These are phyloP conservation scores for Scheffersomyces titani DNA, from an alignment of 1,139 yeast genomes.

Conservation along the genomic window DNA sequence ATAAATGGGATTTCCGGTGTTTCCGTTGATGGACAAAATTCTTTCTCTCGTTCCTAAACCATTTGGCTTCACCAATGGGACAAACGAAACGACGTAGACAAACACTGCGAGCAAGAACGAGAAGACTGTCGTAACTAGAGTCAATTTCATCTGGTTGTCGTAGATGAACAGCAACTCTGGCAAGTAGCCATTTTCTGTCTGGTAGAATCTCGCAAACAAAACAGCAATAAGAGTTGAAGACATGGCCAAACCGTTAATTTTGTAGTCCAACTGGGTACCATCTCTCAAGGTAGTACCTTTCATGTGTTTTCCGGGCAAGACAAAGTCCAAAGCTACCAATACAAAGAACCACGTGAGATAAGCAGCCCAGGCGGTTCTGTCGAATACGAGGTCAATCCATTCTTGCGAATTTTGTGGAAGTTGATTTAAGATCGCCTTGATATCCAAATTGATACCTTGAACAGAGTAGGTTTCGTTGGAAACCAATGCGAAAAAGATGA, in stretches of 20 bases:
- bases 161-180: conserved; percentile 83
- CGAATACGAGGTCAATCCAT: conserved; percentile 30
- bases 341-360: conserved; percentile 76
- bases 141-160: conserved; percentile 64
- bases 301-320: conserved; percentile 71
- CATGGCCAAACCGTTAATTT: conserved; percentile 76
- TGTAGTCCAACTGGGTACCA: conserved; percentile 67
- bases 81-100: conserved; percentile 68
- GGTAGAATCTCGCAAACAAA: conserved; percentile 51
- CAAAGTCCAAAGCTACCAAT: conserved; percentile 61
- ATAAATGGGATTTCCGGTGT: conserved; percentile 70
- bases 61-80: conserved; percentile 54
- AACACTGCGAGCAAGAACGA: conserved; percentile 62
- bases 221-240: conserved; percentile 47
- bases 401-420: conserved; percentile 27
- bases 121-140: conserved; percentile 62
- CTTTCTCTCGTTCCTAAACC: conserved; percentile 62
- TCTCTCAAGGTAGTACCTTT: conserved; percentile 76
- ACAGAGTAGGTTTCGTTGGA: conserved; percentile 58
- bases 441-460: conserved; percentile 47
- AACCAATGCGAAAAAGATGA: conserved; percentile 59
- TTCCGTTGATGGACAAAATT: conserved; percentile 83
- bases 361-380: conserved; percentile 55
- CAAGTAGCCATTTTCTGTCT: conserved; percentile 51
- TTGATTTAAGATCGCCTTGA: conserved; percentile 30